Evolutionary conservation across 345 rosid species (phyloP), one percentile per base, ranked within the genome.

Genomic region (Salix exigua): DNA sequence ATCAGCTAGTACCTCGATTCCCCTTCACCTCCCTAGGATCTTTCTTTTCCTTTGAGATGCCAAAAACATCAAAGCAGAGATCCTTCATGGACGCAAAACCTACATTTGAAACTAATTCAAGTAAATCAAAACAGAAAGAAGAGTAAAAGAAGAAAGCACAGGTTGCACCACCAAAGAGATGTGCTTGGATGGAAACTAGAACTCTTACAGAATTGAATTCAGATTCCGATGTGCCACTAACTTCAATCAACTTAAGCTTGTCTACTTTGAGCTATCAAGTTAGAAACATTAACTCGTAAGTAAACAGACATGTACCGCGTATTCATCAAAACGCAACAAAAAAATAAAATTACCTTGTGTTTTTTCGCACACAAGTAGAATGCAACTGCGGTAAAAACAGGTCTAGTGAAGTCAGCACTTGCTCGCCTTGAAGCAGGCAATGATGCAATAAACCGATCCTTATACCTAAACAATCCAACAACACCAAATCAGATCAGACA

Each of bases 371-470:
- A 92, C 75, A 96, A 77, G 79, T 90, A 96, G 83, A 93, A 96
- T 37, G 98, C 97, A 73, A 87, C 97, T 4, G 97, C 97, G 63
- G 96, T 89, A 79, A 96, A 93, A 5, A 93, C 92, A 31, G 98
- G 97, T 23, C 97, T 84, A 21, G 87, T 81, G 62, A 91, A 92
- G 70, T 96, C 98, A 7, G 98, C 92, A 81, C 80, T 87, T 0
- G 89, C 87, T 53, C 88, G 77, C 70, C 97, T 88, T 3, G 95
- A 89, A 13, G 89, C 84, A 16, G 97, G 97, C 82, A 93, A 71
- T 1, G 97, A 89, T 68, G 91, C 88, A 73, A 85, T 72, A 85
- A 96, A 96, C 83, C 97, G 86, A 35, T 93, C 92, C 85, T 88
- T 92, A 77, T 86, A 93, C 77, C 99, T 93, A 80, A 40, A 13